phyloP scores from a whole-genome alignment of 2,329 filamentous ascomycete genomes.

The Immersiporthe knoxdaviesiana region DNA sequence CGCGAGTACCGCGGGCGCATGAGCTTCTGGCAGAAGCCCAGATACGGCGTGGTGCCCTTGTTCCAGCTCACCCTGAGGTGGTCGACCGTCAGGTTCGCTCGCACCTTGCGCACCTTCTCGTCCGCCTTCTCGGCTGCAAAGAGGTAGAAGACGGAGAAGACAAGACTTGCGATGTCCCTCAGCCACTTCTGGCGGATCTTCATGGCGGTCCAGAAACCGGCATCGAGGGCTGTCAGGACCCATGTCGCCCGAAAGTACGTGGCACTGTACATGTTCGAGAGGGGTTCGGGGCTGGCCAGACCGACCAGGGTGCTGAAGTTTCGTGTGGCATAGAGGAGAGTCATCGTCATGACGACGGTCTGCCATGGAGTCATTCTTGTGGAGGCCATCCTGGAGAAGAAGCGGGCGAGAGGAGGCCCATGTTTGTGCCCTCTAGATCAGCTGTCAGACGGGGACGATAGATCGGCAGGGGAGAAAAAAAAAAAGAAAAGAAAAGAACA shows the following conservation, averaged over 20 bases:
- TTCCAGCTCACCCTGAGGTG: constrained; percentile 95
- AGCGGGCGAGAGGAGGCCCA: constrained; percentile 77
- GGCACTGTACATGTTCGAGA: constrained; percentile 90
- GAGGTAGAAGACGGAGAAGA: constrained; percentile 89
- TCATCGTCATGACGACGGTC: constrained; percentile 80
- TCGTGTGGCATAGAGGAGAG: constrained; percentile 87
- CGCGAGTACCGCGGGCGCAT: constrained; percentile 78
- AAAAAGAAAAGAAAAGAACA: constrained; percentile 34
- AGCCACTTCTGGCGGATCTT: constrained; percentile 78
- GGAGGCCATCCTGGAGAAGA: constrained; percentile 72
- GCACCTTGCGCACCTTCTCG: constrained; percentile 91
- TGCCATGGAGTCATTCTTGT: constrained; percentile 84
- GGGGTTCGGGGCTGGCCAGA: constrained; percentile 87
- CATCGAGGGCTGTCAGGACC: constrained; percentile 92
- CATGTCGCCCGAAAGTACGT: constrained; percentile 96
- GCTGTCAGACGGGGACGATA: constrained; percentile 5
- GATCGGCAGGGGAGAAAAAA: too few species aligned
- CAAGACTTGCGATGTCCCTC: constrained; percentile 78
- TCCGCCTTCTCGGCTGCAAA: constrained; percentile 92
- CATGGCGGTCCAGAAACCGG: constrained; percentile 99
- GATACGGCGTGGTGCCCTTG: constrained; percentile 86
- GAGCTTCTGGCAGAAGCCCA: constrained; percentile 72
- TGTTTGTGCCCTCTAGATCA: constrained; percentile 74
- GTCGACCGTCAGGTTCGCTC: constrained; percentile 84
- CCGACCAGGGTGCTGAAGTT: constrained; percentile 94